These are phyloP conservation scores for Trametes punicea DNA, from an alignment of 768 basidiomycete species.

Conservation along the genomic window DNA sequence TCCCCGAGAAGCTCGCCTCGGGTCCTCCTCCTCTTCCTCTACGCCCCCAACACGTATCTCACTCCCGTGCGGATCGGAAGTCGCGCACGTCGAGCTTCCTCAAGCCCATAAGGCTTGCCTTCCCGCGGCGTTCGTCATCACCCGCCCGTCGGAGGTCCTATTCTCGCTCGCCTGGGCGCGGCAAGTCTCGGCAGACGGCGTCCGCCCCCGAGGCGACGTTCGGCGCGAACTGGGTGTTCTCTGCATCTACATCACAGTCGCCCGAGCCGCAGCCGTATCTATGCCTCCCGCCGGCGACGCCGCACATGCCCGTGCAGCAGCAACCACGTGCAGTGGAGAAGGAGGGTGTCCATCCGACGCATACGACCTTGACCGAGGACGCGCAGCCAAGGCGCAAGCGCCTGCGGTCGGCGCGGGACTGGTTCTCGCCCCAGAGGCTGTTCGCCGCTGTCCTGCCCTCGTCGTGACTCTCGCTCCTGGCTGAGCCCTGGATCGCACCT, in stretches of 20 bases:
- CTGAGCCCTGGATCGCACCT: conserved; percentile 1
- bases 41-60: conserved; percentile 12
- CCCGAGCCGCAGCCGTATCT: conserved; percentile 25
- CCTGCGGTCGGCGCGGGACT: conserved; percentile 34
- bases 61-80: conserved; percentile 15
- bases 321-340: conserved; percentile 15
- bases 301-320: not conserved
- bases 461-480: conserved; percentile 22
- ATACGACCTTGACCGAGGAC: conserved; percentile 23
- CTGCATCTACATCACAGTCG: conserved; percentile 19
- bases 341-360: conserved; percentile 16
- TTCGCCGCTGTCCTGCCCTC: conserved; percentile 31
- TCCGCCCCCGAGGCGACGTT: conserved; percentile 14
- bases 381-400: conserved; percentile 30
- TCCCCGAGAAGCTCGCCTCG: conserved; percentile 15
- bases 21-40: conserved; percentile 20
- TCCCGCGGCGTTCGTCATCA: conserved; percentile 30
- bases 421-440: conserved; percentile 33
- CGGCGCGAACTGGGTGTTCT: conserved; percentile 24
- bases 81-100: conserved; percentile 31
- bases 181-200: conserved; percentile 16
- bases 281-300: conserved; percentile 19
- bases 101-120: conserved; percentile 32
- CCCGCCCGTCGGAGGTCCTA: conserved; percentile 17
- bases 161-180: conserved; percentile 19